Evolutionary conservation across 2,329 filamentous ascomycete species (phyloP).

Genomic region (Kalaharituber pfeilii): DNA sequence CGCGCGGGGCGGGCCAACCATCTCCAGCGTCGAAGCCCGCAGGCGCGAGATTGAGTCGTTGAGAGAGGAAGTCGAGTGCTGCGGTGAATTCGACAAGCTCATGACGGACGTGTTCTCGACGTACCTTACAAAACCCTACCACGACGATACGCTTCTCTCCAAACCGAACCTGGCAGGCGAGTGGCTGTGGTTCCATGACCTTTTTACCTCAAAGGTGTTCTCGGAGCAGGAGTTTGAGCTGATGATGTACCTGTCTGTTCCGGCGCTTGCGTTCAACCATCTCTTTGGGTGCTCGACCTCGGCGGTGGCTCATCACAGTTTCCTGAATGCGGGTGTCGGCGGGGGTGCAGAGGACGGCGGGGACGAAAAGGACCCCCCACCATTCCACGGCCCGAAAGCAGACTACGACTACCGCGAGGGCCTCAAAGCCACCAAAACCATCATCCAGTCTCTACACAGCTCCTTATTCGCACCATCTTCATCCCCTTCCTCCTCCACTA

Average conservation of each 20-base stretch:
- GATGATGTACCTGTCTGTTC: conserved; percentile 67
- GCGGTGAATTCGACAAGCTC: conserved; percentile 61
- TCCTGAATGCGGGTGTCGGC: neutral
- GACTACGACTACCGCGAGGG: conserved; percentile 68
- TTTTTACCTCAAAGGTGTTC: conserved; percentile 52
- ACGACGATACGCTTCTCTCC: conserved; percentile 77
- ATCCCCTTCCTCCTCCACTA: neutral
- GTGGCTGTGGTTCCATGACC: conserved; percentile 89
- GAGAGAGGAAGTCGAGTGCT: conserved; percentile 59
- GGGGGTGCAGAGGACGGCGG: conserved; percentile 23
- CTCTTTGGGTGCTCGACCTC: conserved; percentile 49
- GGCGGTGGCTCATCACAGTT: neutral
- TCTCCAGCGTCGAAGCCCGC: neutral
- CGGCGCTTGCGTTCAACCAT: conserved; percentile 75
- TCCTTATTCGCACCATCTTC: neutral
- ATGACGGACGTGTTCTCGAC: conserved; percentile 65
- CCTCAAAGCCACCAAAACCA: conserved; percentile 57
- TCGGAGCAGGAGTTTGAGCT: conserved; percentile 79
- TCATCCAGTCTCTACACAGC: conserved; percentile 49
- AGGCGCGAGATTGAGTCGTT: conserved; percentile 27
- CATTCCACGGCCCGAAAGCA: conserved; percentile 67
- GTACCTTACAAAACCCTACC: conserved; percentile 75
- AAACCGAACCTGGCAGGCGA: conserved; percentile 81
- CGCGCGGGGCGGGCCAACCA: neutral
- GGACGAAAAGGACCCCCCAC: conserved; percentile 38